Conservation (phyloP, 2,329 filamentous ascomycete species). For the Mollisia scopiformis region DNA sequence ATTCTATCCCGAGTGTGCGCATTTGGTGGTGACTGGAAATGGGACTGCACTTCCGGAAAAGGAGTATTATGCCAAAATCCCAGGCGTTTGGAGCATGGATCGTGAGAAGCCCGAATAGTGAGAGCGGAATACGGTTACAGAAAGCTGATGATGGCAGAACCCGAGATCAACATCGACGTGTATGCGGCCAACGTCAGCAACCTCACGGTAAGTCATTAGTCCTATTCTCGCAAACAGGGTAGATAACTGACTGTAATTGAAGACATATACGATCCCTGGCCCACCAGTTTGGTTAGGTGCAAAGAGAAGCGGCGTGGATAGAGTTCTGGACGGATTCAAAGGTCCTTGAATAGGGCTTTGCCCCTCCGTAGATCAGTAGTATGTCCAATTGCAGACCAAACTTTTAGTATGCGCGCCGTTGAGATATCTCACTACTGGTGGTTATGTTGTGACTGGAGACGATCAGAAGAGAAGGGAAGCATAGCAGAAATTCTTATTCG, state of each 20-base stretch:
- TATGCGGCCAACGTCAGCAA: slow-evolving; percentile 12
- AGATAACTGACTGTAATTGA: not conserved
- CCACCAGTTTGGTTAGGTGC: slow-evolving; percentile 12
- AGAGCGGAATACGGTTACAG: not conserved
- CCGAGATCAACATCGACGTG: slow-evolving; percentile 22
- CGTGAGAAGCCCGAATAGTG: slow-evolving; percentile 6
- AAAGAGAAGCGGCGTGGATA: not conserved
- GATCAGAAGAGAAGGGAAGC: too few relatives aligned
- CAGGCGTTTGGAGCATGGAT: slow-evolving; percentile 18
- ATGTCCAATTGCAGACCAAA: not conserved
- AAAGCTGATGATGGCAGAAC: slow-evolving; percentile 14
- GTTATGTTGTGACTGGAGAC: too few relatives aligned
- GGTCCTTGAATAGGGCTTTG: slow-evolving; percentile 1
- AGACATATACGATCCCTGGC: slow-evolving; percentile 11
- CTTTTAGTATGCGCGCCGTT: too few relatives aligned
- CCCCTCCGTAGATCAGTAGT: not conserved
- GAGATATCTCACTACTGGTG: too few relatives aligned
- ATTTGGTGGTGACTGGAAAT: slow-evolving; percentile 20
- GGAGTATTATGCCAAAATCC: slow-evolving; percentile 16
- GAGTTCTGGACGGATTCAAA: slow-evolving; percentile 10
- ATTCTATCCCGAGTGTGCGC: slow-evolving; percentile 26
- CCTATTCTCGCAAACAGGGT: not conserved
- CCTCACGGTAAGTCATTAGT: slow-evolving; percentile 6
- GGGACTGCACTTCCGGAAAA: slow-evolving; percentile 17
- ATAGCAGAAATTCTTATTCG: too few relatives aligned